phyloP scores from a whole-genome alignment of 2,329 filamentous ascomycete species.

The Arthrobotrys megalospora region DNA sequence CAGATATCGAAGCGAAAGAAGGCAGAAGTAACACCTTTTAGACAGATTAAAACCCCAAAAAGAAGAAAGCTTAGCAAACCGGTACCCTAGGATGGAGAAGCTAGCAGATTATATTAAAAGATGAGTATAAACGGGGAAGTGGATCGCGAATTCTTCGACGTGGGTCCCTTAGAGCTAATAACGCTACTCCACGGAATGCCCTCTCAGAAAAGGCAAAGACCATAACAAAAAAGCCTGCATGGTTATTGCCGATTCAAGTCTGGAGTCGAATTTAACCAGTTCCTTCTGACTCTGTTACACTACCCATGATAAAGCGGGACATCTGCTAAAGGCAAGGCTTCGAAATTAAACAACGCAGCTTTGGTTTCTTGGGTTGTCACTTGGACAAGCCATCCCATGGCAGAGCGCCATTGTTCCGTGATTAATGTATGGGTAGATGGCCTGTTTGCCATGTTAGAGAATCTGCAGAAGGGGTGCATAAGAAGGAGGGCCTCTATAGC shows the following conservation, averaged over 20 bases:
- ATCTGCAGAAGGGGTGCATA: slow-evolving; percentile 53
- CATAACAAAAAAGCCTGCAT: background rate
- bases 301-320: slow-evolving; percentile 36
- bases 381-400: slow-evolving; percentile 15
- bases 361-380: slow-evolving; percentile 30
- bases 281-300: slow-evolving; percentile 39
- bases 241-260: slow-evolving; percentile 24
- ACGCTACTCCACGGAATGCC: slow-evolving; percentile 13
- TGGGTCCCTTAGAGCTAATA: slow-evolving; percentile 26
- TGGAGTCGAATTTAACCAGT: slow-evolving; percentile 54
- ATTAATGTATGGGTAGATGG: slow-evolving; percentile 13
- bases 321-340: slow-evolving; percentile 37
- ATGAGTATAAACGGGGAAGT: slow-evolving; percentile 10
- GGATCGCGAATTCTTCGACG: slow-evolving; percentile 21
- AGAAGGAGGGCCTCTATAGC: slow-evolving; percentile 38
- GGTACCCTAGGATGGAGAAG: background rate
- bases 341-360: slow-evolving; percentile 58
- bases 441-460: slow-evolving; percentile 55
- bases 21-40: slow-evolving; percentile 8
- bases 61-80: slow-evolving; percentile 12
- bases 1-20: slow-evolving; percentile 16
- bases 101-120: slow-evolving; percentile 24
- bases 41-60: background rate
- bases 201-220: slow-evolving; percentile 13
- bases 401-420: slow-evolving; percentile 37